These are phyloP conservation scores for Neofusicoccum ribis DNA, from an alignment of 2,329 filamentous ascomycete species.

Conservation along the genomic window DNA sequence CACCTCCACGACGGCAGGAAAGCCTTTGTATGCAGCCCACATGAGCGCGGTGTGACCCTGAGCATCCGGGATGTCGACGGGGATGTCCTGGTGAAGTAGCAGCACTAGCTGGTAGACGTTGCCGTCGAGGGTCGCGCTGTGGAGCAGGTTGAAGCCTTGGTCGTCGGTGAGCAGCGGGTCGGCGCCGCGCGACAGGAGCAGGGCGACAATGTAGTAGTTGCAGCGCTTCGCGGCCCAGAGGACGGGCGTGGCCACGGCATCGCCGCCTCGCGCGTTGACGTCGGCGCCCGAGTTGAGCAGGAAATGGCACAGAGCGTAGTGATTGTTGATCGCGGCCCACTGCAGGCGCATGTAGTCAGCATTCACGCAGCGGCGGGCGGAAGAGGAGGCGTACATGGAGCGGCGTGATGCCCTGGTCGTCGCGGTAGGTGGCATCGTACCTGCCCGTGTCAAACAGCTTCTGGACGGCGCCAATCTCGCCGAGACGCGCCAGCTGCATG, in stretches of 20 bases:
- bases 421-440: slow-evolving; percentile 77
- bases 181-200: slow-evolving; percentile 86
- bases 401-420: slow-evolving; percentile 92
- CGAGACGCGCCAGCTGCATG: slow-evolving; percentile 90
- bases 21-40: slow-evolving; percentile 99
- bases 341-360: slow-evolving; percentile 42
- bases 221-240: slow-evolving; percentile 97
- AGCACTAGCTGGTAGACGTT: slow-evolving; percentile 88
- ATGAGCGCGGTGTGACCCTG: slow-evolving; percentile 93
- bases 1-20: slow-evolving; percentile 85
- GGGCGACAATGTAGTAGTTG: slow-evolving; percentile 93
- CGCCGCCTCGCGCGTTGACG: slow-evolving; percentile 92
- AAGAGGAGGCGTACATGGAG: slow-evolving; percentile 67
- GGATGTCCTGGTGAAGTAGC: slow-evolving; percentile 90
- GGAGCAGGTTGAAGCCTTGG: slow-evolving; percentile 96
- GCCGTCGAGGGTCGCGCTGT: slow-evolving; percentile 95
- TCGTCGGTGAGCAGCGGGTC: slow-evolving; percentile 90
- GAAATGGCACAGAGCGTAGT: slow-evolving; percentile 95
- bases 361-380: background rate
- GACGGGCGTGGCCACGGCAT: slow-evolving; percentile 88
- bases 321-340: slow-evolving; percentile 99
- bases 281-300: slow-evolving; percentile 83
- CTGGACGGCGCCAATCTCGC: slow-evolving; percentile 84
- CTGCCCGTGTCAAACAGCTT: slow-evolving; percentile 83
- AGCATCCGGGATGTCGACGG: slow-evolving; percentile 84